Percentiles rank a stretch among this genome's conserved stretches.
phyloP scores from a whole-genome alignment of 169 alveolate genomes.

The Plasmodium yoelii region DNA sequence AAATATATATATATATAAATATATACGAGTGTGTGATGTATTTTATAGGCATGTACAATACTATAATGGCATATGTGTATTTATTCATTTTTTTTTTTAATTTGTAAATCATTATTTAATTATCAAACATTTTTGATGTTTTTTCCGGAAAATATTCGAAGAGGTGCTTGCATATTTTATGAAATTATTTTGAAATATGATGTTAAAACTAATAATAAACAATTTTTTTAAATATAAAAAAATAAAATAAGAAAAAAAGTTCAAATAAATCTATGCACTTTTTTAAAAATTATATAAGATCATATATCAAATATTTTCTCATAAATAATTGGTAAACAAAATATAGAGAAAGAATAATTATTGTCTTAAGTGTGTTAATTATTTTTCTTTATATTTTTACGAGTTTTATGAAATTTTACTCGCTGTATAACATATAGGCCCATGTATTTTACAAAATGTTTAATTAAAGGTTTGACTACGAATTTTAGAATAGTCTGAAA shows the following conservation, averaged over 20 bases:
- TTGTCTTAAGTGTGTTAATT: not conserved
- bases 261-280: no score
- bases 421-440: not conserved
- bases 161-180: not conserved
- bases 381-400: not conserved
- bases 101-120: not conserved
- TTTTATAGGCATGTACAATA: no score
- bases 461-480: no score
- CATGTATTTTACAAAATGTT: no score
- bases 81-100: conserved; percentile 16
- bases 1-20: no score
- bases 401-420: not conserved
- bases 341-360: no score
- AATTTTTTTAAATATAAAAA: not conserved
- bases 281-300: no score
- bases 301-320: no score
- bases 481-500: no score
- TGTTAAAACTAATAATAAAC: conserved; percentile 6
- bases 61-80: not conserved
- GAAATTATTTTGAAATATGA: conserved; percentile 7
- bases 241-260: not conserved
- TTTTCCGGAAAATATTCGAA: not conserved
- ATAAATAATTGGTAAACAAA: no score
- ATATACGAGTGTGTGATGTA: no score
- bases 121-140: not conserved